These are phyloP conservation scores for Castanea mollissima DNA, from an alignment of 306 rosid species.

Conservation along the genomic window DNA sequence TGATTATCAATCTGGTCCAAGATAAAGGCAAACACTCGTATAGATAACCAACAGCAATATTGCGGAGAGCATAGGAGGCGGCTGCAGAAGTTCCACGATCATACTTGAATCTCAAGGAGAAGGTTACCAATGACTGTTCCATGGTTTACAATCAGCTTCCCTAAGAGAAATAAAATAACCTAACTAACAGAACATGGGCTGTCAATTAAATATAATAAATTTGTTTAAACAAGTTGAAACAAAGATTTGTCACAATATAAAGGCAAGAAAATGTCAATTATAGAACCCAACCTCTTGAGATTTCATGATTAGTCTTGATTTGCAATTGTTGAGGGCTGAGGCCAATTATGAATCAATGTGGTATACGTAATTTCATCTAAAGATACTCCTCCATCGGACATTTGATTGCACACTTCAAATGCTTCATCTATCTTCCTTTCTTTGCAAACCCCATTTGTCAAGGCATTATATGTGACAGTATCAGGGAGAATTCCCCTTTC, in stretches of 20 bases:
- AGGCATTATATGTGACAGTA: constrained; percentile 45
- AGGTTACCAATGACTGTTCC: background rate
- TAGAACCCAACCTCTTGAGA: constrained; percentile 15
- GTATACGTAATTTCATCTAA: constrained; percentile 49
- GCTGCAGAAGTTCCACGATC: constrained; percentile 45
- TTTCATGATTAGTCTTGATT: constrained; percentile 31
- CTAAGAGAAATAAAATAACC: background rate
- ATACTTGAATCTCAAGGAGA: background rate
- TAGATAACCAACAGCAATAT: constrained; percentile 95
- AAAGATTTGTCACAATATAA: background rate
- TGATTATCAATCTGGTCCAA: constrained; percentile 98
- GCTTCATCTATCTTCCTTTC: constrained; percentile 39
- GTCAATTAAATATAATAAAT: background rate
- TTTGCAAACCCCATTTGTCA: constrained; percentile 50
- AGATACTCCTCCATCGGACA: constrained; percentile 32
- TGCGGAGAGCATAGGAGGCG: constrained; percentile 94
- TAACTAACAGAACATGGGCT: background rate
- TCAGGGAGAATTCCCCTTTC: constrained; percentile 54
- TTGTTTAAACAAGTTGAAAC: background rate
- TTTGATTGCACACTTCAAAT: constrained; percentile 32
- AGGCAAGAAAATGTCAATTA: background rate
- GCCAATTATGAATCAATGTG: constrained; percentile 45
- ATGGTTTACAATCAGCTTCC: background rate
- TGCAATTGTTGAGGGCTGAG: constrained; percentile 24
- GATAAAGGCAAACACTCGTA: constrained; percentile 90